Conservation (phyloP, 2,329 filamentous ascomycete genomes). For the Pseudohalonectria lignicola region DNA sequence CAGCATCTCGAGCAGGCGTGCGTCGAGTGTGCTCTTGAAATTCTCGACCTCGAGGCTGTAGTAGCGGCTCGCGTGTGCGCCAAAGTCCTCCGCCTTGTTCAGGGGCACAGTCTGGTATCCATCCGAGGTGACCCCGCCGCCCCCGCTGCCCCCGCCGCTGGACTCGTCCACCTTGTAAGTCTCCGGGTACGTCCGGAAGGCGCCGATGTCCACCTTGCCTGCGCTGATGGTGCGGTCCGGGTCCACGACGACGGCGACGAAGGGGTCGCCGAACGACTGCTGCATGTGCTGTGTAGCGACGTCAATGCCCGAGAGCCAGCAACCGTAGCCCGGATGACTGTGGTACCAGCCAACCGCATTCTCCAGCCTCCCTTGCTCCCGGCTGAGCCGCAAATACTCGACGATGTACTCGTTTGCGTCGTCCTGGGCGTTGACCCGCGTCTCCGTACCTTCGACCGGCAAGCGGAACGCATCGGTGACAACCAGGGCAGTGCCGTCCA, state of each 20-base stretch:
- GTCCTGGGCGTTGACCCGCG: slow-evolving; percentile 87
- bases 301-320: slow-evolving; percentile 95
- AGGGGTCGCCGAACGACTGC: slow-evolving; percentile 79
- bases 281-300: slow-evolving; percentile 80
- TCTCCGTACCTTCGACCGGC: slow-evolving; percentile 97
- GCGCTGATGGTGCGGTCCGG: slow-evolving; percentile 90
- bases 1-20: slow-evolving; percentile 72
- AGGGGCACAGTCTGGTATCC: slow-evolving; percentile 72
- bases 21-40: slow-evolving; percentile 88
- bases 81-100: slow-evolving; percentile 93
- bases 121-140: slow-evolving; percentile 26
- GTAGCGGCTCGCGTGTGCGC: slow-evolving; percentile 81
- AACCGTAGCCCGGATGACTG: slow-evolving; percentile 93
- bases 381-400: slow-evolving; percentile 65
- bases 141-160: no score
- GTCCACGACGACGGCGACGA: slow-evolving; percentile 91
- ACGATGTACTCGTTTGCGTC: slow-evolving; percentile 98
- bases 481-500: slow-evolving; percentile 73
- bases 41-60: slow-evolving; percentile 86
- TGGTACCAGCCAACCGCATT: slow-evolving; percentile 99
- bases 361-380: slow-evolving; percentile 69
- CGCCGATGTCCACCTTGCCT: slow-evolving; percentile 93
- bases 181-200: slow-evolving; percentile 83
- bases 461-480: slow-evolving; percentile 90
- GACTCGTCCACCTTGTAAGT: slow-evolving; percentile 44